Percentiles rank a stretch among this genome's conserved stretches.
phyloP scores from a whole-genome alignment of 768 basidiomycete genomes.

The Saitozyma sp. region DNA sequence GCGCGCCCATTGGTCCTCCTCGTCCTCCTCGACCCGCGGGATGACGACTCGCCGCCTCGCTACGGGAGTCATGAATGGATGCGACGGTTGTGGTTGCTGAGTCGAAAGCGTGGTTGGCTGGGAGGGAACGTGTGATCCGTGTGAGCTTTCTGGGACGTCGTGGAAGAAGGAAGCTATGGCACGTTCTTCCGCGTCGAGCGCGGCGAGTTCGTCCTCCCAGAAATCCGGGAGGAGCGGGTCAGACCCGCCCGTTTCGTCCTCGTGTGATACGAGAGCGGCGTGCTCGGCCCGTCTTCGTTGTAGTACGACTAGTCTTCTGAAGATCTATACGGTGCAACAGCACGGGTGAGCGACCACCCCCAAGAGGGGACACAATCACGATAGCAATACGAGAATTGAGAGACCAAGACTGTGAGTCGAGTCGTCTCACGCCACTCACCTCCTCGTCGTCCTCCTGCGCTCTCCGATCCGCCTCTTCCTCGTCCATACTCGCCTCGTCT shows the following conservation, averaged over 20 bases:
- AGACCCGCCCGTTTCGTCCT: slow-evolving; percentile 34
- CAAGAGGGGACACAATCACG: not conserved
- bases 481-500: slow-evolving; percentile 16
- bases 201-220: slow-evolving; percentile 31
- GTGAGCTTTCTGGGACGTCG: too few relatives aligned
- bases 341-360: not conserved
- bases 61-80: not conserved
- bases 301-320: slow-evolving; percentile 34
- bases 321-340: slow-evolving; percentile 26
- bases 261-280: slow-evolving; percentile 27
- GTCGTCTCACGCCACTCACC: slow-evolving; percentile 18
- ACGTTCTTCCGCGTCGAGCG: slow-evolving; percentile 9
- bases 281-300: slow-evolving; percentile 29
- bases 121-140: not conserved
- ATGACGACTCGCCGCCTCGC: not conserved
- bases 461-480: slow-evolving; percentile 38
- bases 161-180: too few relatives aligned
- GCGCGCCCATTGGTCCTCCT: slow-evolving; percentile 34
- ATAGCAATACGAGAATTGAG: too few relatives aligned
- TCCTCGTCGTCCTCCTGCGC: slow-evolving; percentile 47
- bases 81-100: too few relatives aligned
- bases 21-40: slow-evolving; percentile 6
- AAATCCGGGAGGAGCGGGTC: slow-evolving; percentile 35
- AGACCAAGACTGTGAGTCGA: too few relatives aligned
- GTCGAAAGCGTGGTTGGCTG: not conserved